Percentiles rank a stretch among this genome's conserved stretches.
phyloP scores from a whole-genome alignment of 2,329 filamentous ascomycete genomes.

The Alternaria infectoria region DNA sequence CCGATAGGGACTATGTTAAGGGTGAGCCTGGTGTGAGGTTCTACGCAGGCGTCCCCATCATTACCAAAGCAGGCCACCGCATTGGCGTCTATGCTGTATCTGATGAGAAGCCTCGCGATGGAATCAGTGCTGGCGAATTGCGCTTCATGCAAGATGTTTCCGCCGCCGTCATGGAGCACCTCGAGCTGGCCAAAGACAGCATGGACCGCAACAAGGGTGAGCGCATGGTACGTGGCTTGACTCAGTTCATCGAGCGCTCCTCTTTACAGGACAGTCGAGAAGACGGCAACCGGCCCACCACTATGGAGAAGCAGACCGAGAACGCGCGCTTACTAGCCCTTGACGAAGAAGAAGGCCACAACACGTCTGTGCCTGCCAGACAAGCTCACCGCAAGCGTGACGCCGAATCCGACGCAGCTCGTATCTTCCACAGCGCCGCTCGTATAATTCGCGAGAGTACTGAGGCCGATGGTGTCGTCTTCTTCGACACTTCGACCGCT shows the following conservation, averaged over 20 bases:
- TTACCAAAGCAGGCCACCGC: conserved; percentile 35
- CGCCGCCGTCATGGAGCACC: conserved; percentile 40
- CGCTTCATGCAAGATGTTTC: conserved; percentile 42
- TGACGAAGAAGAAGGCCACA: conserved; percentile 25
- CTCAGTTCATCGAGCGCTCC: conserved; percentile 42
- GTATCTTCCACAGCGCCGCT: conserved; percentile 45
- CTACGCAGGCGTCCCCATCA: conserved; percentile 42
- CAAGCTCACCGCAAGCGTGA: conserved; percentile 31
- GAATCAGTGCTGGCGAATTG: conserved; percentile 31
- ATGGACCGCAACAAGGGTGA: conserved; percentile 36
- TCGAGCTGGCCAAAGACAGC: conserved; percentile 37
- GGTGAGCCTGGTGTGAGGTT: conserved; percentile 39
- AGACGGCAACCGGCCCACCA: conserved; percentile 24
- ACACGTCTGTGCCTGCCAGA: conserved; percentile 10
- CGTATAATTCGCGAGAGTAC: conserved; percentile 44
- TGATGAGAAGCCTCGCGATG: conserved; percentile 36
- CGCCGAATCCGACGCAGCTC: conserved; percentile 29
- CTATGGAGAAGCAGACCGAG: conserved; percentile 43
- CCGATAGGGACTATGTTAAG: conserved; percentile 32
- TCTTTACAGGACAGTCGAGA: conserved; percentile 29
- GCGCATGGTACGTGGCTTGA: conserved; percentile 43
- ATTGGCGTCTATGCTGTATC: conserved; percentile 43
- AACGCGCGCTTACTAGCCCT: conserved; percentile 39
- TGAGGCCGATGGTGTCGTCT: conserved; percentile 43
- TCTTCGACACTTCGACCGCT: conserved; percentile 44